Base-by-base conservation (phyloP, 441 rosid species). In the Metrosideros polymorpha region DNA sequence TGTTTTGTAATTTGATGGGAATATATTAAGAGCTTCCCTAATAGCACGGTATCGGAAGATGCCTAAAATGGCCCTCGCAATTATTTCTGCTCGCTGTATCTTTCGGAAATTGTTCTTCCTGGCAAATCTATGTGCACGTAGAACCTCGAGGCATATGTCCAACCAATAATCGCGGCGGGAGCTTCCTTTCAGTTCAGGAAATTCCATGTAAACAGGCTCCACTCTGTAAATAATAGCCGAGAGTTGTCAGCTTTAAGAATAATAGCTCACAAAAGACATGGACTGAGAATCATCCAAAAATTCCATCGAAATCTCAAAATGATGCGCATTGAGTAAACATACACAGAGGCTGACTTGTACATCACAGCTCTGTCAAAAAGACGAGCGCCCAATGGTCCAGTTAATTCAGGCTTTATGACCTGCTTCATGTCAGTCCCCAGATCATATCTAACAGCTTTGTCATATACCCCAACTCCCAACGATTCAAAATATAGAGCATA, bases 381-480 rank as follows among this genome's bases (percentile, higher is more conserved):
- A 82, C 99, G 96, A 92, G 98, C 98, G 76, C 99, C 99, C 92
- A 96, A 86, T 66, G 98, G 99, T 86, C 98, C 99, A 83, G 98
- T 97, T 90, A 95, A 89, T 88, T 95, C 99, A 83, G 99, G 96
- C 91, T 91, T 96, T 86, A 97, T 89, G 90, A 97, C 96, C 90
- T 96, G 99, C 92, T 95, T 94, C 89, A 90, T 82, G 86, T 95
- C 97, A 50, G 83, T 90, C 59, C 91, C 94, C 84, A 97, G 95
- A 91, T 97, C 98, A 91, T 95, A 97, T 89, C 93, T 91, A 83
- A 89, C 94, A 85, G 97, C 92, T 90, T 94, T 96, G 88, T 97
- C 99, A 87, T 90, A 93, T 76, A 87, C 86, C 89, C 96, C 93
- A 88, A 95, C 98, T 85, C 99, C 98, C 95, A 96, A 89, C 43